phyloP scores from a whole-genome alignment of 2,329 filamentous ascomycete species.

The Colletotrichum nymphaeae region DNA sequence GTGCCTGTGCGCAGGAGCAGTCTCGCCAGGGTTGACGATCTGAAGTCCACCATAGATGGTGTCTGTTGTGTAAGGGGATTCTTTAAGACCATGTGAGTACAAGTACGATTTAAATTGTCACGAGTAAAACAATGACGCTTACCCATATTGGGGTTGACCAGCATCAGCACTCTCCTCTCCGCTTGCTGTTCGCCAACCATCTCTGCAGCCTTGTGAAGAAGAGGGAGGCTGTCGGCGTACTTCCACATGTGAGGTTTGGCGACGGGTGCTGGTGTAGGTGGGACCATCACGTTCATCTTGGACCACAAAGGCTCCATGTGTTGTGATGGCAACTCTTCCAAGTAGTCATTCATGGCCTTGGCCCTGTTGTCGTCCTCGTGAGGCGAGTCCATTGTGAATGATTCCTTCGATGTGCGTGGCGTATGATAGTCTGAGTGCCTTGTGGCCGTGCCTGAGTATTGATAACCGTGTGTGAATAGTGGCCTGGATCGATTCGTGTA shows the following conservation, averaged over 20 bases:
- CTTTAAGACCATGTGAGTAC: constrained; percentile 39
- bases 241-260: constrained; percentile 53
- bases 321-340: constrained; percentile 43
- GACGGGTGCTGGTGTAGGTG: constrained; percentile 57
- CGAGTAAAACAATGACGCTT: constrained; percentile 34
- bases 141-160: constrained; percentile 51
- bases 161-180: constrained; percentile 55
- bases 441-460: background rate
- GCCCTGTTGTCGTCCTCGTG: constrained; percentile 33
- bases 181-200: constrained; percentile 52
- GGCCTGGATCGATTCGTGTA: too few species aligned
- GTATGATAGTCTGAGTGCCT: background rate
- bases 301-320: constrained; percentile 58
- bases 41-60: constrained; percentile 69
- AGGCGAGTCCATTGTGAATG: constrained; percentile 17
- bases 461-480: background rate
- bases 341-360: constrained; percentile 43
- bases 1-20: constrained; percentile 65
- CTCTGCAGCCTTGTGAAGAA: constrained; percentile 47
- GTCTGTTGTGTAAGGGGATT: constrained; percentile 66
- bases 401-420: background rate
- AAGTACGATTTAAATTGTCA: fast-evolving
- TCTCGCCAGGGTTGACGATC: constrained; percentile 66
- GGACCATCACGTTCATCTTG: constrained; percentile 59
- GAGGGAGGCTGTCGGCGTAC: constrained; percentile 48